Evolutionary conservation across 1,284 basidiomycete genomes (phyloP), one percentile per base, ranked within the genome.

Genomic region (Malassezia psittaci): DNA sequence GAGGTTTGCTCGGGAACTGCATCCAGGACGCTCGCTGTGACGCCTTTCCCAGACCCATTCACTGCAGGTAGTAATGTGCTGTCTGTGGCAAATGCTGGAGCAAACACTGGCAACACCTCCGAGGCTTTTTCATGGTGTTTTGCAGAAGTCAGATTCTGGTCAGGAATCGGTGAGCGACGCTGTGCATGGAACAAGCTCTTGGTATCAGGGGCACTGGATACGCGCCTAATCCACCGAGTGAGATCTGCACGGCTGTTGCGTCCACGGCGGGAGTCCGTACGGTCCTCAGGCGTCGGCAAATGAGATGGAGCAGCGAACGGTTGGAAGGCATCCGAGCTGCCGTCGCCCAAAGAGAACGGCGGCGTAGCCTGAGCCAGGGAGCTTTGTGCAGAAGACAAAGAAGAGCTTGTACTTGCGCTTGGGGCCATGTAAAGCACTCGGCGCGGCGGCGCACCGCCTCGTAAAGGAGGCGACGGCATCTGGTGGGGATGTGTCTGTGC

Each of bases 201-300:
- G 45, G 90, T 85, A 74, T 96, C 96, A 1, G 93, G 93, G 1
- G 91, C 91, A 19, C 90, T 94, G 1, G 91, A 90, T 42, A 96
- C 93, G 38, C 93, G 84, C 48, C 93, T 84, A 38, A 98, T 24
- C 50, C 50, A 57, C 13, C 39, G 45, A n/a, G 43, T 35, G 15
- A 38, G 29, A 38, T 48, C 47, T 15, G 21, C 41, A 16, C 41
- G 16, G 12, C 9, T 19, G 21, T 19, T 18, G 9, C 15, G 15
- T 15, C 33, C 10, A 11, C 41, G 12, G 41, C 41, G 41, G 9
- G 21, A 19, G 16, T 15, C 41, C 6, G 41, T n/a, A 32, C 19
- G 16, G 19, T 47, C 19, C 11, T 11, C 45, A 33, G 32, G 34
- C 5, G 45, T 36, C 32, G 19, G 16, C 7, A 36, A 33, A 36